Evolutionary conservation across 192 early-diverging fungal genomes (phyloP).

Genomic region (Backusella parvicylindrica): DNA sequence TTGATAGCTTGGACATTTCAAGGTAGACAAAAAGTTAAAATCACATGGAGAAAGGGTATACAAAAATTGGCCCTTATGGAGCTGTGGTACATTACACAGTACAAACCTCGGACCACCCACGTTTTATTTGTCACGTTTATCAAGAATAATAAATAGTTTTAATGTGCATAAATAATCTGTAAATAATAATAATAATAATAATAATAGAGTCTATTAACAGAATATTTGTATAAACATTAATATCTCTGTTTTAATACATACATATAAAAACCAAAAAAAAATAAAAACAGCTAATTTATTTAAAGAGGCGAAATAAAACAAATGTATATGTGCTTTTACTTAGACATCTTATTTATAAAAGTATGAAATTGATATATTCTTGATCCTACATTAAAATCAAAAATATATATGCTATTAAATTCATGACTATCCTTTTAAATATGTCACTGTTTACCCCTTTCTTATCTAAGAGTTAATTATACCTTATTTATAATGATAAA

Average conservation of each 20-base stretch:
- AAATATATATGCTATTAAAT: background rate
- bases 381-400: too few species aligned
- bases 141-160: background rate
- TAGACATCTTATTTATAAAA: background rate
- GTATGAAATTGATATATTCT: background rate
- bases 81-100: background rate
- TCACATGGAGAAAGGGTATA: background rate
- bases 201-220: background rate
- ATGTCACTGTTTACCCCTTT: background rate
- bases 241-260: background rate
- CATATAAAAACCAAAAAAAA: background rate
- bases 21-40: background rate
- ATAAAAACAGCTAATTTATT: background rate
- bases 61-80: background rate
- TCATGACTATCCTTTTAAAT: background rate
- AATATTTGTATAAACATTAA: background rate
- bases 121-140: background rate
- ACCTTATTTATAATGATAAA: background rate
- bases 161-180: background rate
- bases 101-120: background rate
- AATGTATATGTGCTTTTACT: background rate
- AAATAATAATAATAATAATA: background rate
- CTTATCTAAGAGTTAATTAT: background rate
- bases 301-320: background rate
- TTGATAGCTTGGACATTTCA: background rate